Conservation (phyloP, 2,329 filamentous ascomycete species). For the Fusarium sp. region DNA sequence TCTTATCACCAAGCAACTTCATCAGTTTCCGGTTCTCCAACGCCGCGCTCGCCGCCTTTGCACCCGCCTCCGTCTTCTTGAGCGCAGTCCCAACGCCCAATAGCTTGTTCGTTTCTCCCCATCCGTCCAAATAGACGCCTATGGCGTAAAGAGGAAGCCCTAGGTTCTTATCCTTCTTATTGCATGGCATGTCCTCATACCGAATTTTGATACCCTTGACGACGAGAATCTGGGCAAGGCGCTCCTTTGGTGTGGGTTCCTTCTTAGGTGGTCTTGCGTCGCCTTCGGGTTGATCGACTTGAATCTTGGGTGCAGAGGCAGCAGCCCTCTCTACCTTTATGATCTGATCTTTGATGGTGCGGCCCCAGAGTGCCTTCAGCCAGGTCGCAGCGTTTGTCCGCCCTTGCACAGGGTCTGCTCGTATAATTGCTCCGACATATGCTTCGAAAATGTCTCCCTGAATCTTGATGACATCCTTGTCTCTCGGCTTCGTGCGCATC, state of each 20-base stretch:
- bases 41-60: slow-evolving; percentile 73
- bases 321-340: slow-evolving; percentile 51
- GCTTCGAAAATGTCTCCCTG: slow-evolving; percentile 91
- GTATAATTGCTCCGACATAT: slow-evolving; percentile 83
- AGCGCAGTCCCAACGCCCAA: slow-evolving; percentile 73
- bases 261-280: neutral
- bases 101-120: slow-evolving; percentile 72
- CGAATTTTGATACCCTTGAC: slow-evolving; percentile 68
- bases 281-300: neutral
- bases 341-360: slow-evolving; percentile 69
- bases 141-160: slow-evolving; percentile 71
- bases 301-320: neutral
- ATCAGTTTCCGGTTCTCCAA: slow-evolving; percentile 75
- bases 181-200: slow-evolving; percentile 68
- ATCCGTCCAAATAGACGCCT: slow-evolving; percentile 74
- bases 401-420: slow-evolving; percentile 74
- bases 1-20: slow-evolving; percentile 61
- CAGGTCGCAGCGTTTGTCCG: slow-evolving; percentile 73
- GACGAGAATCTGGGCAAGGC: slow-evolving; percentile 56
- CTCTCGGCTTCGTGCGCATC: slow-evolving; percentile 49
- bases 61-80: slow-evolving; percentile 77
- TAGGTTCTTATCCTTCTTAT: slow-evolving; percentile 65
- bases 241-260: slow-evolving; percentile 45
- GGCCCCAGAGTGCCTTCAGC: slow-evolving; percentile 81
- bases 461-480: slow-evolving; percentile 75